Evolutionary conservation across 75 land plant species (phyloP), one percentile per base, ranked within the genome.

Genomic region (Gnetum montanum): DNA sequence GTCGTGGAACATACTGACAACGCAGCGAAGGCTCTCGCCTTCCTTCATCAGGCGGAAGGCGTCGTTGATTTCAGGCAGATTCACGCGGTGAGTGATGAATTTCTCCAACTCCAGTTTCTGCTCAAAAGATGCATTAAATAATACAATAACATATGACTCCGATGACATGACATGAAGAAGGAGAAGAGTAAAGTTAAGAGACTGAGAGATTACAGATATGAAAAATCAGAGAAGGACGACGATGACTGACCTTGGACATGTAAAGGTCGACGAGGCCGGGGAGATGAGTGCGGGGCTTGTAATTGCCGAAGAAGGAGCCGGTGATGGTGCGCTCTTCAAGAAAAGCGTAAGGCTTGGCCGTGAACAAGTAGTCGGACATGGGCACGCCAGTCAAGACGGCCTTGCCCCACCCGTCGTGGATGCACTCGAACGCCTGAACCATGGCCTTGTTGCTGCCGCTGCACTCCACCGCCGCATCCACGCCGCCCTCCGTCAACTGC

Each of bases 41-140:
- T 60, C 30, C 3, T 65, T 64, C 75, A 91, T 70, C 54, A 63
- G 59, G 0, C 78, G 77, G 49, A 90, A 87, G 0, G 96, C 96
- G 47, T 90, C 71, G 77, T 90, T 90, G 58, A 90, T 90, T 28
- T 90, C 71, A 0, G 82, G 69, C 61, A 90, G 80, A 0, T 79
- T 50, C 15, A 86, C 53, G 7, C 44, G 40, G 26, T 90, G 88
- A 0, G 96, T 90, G 31, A 90, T 80, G 74, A 87, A 90, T n/a
- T 86, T 80, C 49, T 90, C 96, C 57, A 90, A 44, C 15, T 75
- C 70, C 18, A 90, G 43, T 29, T 77, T 83, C 96, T 90, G 91
- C 58, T 55, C 11, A 29, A 2, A 48, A 48, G n/a, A n/a, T n/a
- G n/a, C n/a, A n/a, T n/a, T 15, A 40, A 10, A 10, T 40, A 40